These are phyloP conservation scores for Coelastrella sp. DNA, from an alignment of 139 green algal genomes.

Conservation along the genomic window DNA sequence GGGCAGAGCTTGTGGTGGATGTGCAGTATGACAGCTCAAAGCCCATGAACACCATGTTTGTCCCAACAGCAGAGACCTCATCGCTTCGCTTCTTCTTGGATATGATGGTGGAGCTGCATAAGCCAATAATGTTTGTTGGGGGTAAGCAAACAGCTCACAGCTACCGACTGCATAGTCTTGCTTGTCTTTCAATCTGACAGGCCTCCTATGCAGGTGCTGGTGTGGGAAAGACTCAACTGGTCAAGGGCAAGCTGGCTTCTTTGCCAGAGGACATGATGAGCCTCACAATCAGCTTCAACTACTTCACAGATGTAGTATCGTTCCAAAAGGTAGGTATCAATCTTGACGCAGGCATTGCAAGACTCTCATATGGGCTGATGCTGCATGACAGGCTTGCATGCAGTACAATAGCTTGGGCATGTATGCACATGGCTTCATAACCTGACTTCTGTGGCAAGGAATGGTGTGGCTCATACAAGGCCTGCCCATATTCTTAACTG, in stretches of 20 bases:
- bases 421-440: too few species aligned
- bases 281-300: constrained; percentile 89
- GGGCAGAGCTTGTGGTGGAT: constrained; percentile 86
- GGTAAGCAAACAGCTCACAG: constrained; percentile 44
- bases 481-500: not conserved
- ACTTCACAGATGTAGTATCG: constrained; percentile 79
- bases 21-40: constrained; percentile 76
- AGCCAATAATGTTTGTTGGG: constrained; percentile 95
- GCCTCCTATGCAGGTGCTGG: constrained; percentile 47
- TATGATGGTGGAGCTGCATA: constrained; percentile 82
- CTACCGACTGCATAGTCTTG: too few species aligned
- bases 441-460: too few species aligned
- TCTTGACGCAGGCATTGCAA: too few species aligned
- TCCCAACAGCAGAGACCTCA: constrained; percentile 89
- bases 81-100: constrained; percentile 90
- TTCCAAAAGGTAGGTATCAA: constrained; percentile 63
- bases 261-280: constrained; percentile 80
- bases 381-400: too few species aligned
- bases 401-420: too few species aligned
- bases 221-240: constrained; percentile 92
- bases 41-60: constrained; percentile 72
- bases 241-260: constrained; percentile 85
- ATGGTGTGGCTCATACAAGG: too few species aligned
- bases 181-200: too few species aligned
- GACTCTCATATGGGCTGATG: too few species aligned